Conservation (phyloP, 495 filamentous ascomycete genomes). For the Neurospora sp. region DNA sequence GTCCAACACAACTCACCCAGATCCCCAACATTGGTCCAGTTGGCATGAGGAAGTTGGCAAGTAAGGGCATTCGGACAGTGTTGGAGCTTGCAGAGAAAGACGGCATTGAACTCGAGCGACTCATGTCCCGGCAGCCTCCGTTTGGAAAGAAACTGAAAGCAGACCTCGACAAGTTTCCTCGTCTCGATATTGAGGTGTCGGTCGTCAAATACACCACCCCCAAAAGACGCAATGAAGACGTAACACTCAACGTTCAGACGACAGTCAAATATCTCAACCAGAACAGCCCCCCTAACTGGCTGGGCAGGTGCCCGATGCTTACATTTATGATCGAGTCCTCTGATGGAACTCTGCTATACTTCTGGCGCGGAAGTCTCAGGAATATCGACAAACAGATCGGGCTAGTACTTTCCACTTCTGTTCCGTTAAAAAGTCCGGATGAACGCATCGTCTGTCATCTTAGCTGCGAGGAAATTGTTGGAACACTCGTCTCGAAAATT, state of each 20-base stretch:
- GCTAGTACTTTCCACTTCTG: constrained; percentile 51
- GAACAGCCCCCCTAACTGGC: constrained; percentile 49
- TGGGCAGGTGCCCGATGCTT: constrained; percentile 51
- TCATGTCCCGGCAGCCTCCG: constrained; percentile 70
- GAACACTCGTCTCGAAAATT: constrained; percentile 54
- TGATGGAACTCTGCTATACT: constrained; percentile 64
- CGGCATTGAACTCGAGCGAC: constrained; percentile 61
- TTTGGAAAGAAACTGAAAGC: constrained; percentile 65
- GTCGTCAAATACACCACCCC: constrained; percentile 19
- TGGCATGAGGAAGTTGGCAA: constrained; percentile 65
- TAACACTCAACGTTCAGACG: constrained; percentile 53
- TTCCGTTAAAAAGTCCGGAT: constrained; percentile 41
- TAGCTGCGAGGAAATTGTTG: constrained; percentile 86
- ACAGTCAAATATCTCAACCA: constrained; percentile 67
- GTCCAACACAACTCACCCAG: constrained; percentile 76
- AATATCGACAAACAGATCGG: constrained; percentile 48
- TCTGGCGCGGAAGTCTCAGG: constrained; percentile 62
- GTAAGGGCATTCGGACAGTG: constrained; percentile 59
- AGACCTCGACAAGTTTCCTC: constrained; percentile 61
- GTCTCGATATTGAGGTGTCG: constrained; percentile 45
- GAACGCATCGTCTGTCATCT: constrained; percentile 62
- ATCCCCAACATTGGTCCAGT: constrained; percentile 73
- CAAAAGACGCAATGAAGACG: constrained; percentile 17
- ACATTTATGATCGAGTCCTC: constrained; percentile 71
- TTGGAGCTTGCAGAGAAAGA: constrained; percentile 60